Conservation (phyloP, 2,329 filamentous ascomycete species). For the Pseudogymnoascus sp. region DNA sequence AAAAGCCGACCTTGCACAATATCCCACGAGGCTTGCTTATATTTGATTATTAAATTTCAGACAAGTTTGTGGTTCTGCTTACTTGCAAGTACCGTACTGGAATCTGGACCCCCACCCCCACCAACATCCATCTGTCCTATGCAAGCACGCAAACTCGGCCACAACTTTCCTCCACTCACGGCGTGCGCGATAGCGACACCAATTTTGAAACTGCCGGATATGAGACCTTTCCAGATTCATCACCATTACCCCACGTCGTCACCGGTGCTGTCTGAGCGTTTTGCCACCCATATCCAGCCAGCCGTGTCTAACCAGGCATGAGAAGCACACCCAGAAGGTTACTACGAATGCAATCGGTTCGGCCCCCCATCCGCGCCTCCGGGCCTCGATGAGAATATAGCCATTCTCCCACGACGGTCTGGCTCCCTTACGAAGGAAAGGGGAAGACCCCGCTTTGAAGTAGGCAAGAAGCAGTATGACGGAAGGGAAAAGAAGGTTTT, state of each 20-base stretch:
- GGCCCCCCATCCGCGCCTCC: not conserved
- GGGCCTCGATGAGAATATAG: not conserved
- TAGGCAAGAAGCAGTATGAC: not conserved
- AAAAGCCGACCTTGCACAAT: not conserved
- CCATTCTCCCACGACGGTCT: not conserved
- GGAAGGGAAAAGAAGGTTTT: not conserved
- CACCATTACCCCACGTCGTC: not conserved
- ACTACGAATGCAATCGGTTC: not conserved
- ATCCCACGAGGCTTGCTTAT: not conserved
- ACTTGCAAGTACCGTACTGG: not conserved
- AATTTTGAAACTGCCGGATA: not conserved
- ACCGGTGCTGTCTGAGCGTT: not conserved
- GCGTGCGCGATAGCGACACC: not conserved
- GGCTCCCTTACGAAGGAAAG: not conserved
- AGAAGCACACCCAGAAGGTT: not conserved
- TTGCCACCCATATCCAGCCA: not conserved
- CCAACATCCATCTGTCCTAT: not conserved
- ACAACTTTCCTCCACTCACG: conserved; percentile 7
- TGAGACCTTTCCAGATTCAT: not conserved
- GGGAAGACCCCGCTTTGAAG: not conserved
- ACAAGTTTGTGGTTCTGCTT: not conserved
- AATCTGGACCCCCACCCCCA: not conserved
- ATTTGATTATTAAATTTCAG: not conserved
- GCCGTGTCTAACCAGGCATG: not conserved
- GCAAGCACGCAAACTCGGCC: not conserved